Evolutionary conservation across 2,329 filamentous ascomycete species (phyloP), one percentile per base, ranked within the genome.

Genomic region (Nemania serpens): DNA sequence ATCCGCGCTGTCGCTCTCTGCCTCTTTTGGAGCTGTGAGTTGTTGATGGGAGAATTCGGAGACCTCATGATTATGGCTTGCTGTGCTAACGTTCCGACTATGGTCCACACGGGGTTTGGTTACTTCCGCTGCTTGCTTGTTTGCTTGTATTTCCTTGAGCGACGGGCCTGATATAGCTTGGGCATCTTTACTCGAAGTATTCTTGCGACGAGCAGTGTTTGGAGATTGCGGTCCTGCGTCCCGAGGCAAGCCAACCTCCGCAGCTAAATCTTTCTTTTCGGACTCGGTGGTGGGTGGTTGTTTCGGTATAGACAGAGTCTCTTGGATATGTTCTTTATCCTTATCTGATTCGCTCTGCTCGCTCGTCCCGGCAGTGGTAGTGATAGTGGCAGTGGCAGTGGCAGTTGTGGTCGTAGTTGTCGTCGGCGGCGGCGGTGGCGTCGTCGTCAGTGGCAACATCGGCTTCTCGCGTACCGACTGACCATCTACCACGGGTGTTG

Each of bases 21-120:
- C 77, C 12, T 85, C 79, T 42, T 83, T 81, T 64, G 86, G 81
- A 15, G 83, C 78, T 10, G 87, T 84, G 50, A 93, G 77, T 66
- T 89, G 87, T 76, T 97, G 93, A 73, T 99, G 94, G 1, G 95
- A 98, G 82, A 91, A 98, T 76, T 96, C 93, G 10, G 93, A 97
- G 17, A 87, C 61, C 17, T 68, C 69, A 18, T 67, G 69, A 18
- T 71, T 58, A 51, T 68, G 67, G 67, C 77, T 80, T 6, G 75
- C 71, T n/a, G 74, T 69, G 68, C 77, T 80, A 1, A 68, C 68
- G 29, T 80, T 74, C 45, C 79, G 75, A 50, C 68, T 77, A 63
- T 77, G 73, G 3, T 68, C 72, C 3, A 67, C 59, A n/a, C 66
- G 55, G 20, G 51, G 57, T 43, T 64, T 62, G 54, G 71, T 57